Percentiles rank a stretch among this genome's conserved stretches.
Conservation (phyloP, 768 basidiomycete species). For the Clitopilus passeckerianus region DNA sequence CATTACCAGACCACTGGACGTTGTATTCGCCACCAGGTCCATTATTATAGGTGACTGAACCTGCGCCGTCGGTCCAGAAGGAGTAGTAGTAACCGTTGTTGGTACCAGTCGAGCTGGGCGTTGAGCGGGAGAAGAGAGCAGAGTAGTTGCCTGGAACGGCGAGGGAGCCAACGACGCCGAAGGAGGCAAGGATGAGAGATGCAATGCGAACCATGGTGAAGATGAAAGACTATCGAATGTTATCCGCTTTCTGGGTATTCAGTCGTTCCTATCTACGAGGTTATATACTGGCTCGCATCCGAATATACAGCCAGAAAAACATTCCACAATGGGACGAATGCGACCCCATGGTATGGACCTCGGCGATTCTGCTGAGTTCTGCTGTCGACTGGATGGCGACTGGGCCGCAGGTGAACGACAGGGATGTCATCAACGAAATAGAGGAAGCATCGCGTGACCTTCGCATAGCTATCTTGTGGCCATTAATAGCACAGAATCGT, state of each 20-base stretch:
- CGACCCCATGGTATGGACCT: background rate
- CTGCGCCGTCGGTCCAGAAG: constrained; percentile 26
- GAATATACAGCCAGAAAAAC: background rate
- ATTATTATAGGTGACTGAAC: constrained; percentile 22
- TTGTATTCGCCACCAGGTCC: constrained; percentile 26
- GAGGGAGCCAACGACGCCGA: constrained; percentile 11
- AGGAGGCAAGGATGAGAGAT: constrained; percentile 11
- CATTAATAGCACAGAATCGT: background rate
- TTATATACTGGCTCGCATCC: background rate
- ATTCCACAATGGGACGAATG: background rate
- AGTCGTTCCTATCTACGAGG: background rate
- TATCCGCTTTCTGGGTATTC: background rate
- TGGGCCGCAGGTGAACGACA: too few relatives aligned
- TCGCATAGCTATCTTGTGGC: too few relatives aligned
- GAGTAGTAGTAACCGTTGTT: constrained; percentile 32
- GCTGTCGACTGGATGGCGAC: background rate
- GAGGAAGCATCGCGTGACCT: background rate
- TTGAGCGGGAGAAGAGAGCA: constrained; percentile 12
- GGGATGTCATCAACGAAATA: background rate
- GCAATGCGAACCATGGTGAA: constrained; percentile 1
- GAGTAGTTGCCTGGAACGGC: constrained; percentile 16
- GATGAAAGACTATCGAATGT: background rate
- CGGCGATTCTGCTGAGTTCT: background rate
- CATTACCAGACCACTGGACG: constrained; percentile 23
- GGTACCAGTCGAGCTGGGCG: constrained; percentile 23